phyloP scores from a whole-genome alignment of 768 basidiomycete species.

The Leccinum aurantiacum region DNA sequence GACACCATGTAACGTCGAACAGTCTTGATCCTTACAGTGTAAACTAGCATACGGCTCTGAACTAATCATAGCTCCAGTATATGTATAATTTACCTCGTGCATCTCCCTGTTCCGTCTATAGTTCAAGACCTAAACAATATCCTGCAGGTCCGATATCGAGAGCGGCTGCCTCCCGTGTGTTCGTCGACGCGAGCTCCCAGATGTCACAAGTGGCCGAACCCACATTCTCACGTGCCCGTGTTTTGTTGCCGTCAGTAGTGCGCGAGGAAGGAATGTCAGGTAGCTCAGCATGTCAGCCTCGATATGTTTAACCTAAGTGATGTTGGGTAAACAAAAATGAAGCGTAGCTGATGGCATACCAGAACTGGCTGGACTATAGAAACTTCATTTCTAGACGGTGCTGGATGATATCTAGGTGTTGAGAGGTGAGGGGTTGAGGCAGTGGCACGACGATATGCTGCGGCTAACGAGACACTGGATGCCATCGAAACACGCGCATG shows the following conservation, averaged over 20 bases:
- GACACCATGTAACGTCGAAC: neutral
- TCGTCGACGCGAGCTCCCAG: slow-evolving; percentile 26
- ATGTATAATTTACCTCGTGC: slow-evolving; percentile 17
- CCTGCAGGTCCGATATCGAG: slow-evolving; percentile 33
- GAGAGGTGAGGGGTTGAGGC: slow-evolving; percentile 60
- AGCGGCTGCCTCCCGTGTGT: slow-evolving; percentile 30
- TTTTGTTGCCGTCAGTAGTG: slow-evolving; percentile 77
- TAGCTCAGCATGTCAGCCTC: slow-evolving; percentile 77
- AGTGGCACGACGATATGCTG: slow-evolving; percentile 58
- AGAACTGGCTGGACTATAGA: slow-evolving; percentile 89
- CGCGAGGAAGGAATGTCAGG: slow-evolving; percentile 75
- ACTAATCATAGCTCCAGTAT: slow-evolving; percentile 2
- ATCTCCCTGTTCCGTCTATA: neutral
- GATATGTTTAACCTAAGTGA: slow-evolving; percentile 68
- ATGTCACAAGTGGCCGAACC: slow-evolving; percentile 66
- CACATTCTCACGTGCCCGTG: slow-evolving; percentile 79
- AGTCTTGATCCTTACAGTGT: neutral
- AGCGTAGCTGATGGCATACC: slow-evolving; percentile 42
- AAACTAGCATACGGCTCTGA: neutral
- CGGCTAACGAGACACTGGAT: slow-evolving; percentile 72
- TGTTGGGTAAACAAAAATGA: neutral
- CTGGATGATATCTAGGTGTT: slow-evolving; percentile 69
- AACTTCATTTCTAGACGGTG: slow-evolving; percentile 88
- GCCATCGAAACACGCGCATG: slow-evolving; percentile 77
- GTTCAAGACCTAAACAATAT: slow-evolving; percentile 19